Evolutionary conservation across 495 filamentous ascomycete genomes (phyloP).

Genomic region (Chaetomium tenue): DNA sequence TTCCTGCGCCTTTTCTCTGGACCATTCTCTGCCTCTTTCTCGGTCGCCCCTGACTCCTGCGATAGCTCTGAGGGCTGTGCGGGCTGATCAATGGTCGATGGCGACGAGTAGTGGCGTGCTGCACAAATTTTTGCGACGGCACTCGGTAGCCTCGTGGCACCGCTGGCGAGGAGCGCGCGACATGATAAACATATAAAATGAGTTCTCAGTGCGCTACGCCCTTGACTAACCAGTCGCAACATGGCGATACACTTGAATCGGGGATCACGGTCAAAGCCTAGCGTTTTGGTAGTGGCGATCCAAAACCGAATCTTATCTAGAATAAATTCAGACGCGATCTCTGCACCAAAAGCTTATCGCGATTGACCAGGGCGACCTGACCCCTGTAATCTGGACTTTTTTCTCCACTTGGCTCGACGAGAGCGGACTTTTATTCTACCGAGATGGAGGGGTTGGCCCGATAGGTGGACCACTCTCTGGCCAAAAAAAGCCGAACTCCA

Average conservation of each 20-base stretch:
- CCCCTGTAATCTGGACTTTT: not conserved
- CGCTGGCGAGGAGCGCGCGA: slow-evolving; percentile 20
- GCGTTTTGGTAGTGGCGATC: not conserved
- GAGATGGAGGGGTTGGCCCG: no score
- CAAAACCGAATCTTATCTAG: not conserved
- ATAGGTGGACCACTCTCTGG: no score
- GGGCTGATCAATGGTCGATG: not conserved
- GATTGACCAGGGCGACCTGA: not conserved
- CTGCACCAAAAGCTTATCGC: not conserved
- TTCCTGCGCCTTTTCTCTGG: not conserved
- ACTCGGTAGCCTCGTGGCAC: slow-evolving; percentile 3
- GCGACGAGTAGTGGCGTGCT: slow-evolving; percentile 17
- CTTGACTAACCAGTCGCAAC: slow-evolving; percentile 23
- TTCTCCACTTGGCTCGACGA: not conserved
- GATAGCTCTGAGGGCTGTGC: not conserved
- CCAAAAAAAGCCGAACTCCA: no score
- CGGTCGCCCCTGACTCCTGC: not conserved
- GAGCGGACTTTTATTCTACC: not conserved
- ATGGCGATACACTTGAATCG: slow-evolving; percentile 17
- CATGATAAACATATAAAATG: slow-evolving; percentile 31
- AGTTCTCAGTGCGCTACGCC: slow-evolving; percentile 14
- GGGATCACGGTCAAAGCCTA: not conserved
- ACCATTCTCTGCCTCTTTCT: slow-evolving; percentile 17
- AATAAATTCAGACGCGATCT: not conserved
- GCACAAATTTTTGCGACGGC: slow-evolving; percentile 10